These are phyloP conservation scores for Starmerella tilneyi DNA, from an alignment of 805 yeast genomes.

Conservation along the genomic window DNA sequence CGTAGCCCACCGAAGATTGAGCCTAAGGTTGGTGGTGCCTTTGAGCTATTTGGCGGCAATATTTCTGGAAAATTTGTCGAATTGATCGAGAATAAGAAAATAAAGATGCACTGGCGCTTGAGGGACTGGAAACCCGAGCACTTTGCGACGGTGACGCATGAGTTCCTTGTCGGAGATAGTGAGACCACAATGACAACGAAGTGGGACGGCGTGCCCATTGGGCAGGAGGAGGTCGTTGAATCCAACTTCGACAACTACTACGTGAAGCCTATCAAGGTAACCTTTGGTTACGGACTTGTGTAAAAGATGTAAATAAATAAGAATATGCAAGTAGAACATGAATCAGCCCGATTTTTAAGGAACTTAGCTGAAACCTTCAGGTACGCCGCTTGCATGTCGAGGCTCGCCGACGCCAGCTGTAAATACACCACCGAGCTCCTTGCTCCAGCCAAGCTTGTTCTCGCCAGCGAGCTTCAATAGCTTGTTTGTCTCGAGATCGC, in stretches of 20 bases:
- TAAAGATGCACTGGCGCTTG: constrained; percentile 77
- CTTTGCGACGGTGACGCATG: constrained; percentile 56
- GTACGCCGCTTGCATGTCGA: constrained; percentile 51
- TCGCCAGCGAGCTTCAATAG: constrained; percentile 43
- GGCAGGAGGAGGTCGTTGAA: constrained; percentile 82
- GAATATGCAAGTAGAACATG: neutral
- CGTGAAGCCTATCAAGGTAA: constrained; percentile 74
- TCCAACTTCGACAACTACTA: constrained; percentile 83
- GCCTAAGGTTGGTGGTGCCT: constrained; percentile 51
- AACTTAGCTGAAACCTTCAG: constrained; percentile 51
- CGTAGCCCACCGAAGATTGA: constrained; percentile 56
- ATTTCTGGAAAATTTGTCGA: constrained; percentile 59
- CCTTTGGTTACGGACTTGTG: constrained; percentile 80
- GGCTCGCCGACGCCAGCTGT: constrained; percentile 30
- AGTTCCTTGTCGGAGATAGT: constrained; percentile 63
- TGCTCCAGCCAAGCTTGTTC: constrained; percentile 46
- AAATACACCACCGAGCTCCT: constrained; percentile 39
- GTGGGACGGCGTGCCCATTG: constrained; percentile 86
- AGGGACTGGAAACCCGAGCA: constrained; percentile 83
- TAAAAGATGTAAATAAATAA: constrained; percentile 10
- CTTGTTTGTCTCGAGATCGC: constrained; percentile 69
- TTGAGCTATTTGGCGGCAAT: constrained; percentile 77
- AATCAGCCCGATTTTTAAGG: neutral
- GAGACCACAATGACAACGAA: constrained; percentile 72
- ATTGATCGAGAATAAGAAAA: constrained; percentile 47